Evolutionary conservation across 2,329 filamentous ascomycete species (phyloP).

Genomic region (Nannizziopsis barbatae): DNA sequence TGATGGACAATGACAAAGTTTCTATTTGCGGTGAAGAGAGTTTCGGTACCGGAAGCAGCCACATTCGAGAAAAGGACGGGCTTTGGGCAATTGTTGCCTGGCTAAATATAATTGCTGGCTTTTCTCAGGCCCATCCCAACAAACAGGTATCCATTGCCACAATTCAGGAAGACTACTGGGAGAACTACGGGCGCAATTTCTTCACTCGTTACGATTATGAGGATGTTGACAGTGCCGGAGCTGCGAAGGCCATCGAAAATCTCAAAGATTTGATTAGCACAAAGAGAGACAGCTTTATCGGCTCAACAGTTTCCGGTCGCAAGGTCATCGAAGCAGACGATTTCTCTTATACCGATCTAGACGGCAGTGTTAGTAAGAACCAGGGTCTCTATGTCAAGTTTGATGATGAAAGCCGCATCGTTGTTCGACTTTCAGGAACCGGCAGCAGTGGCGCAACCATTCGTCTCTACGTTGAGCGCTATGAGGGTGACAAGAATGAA

Average conservation of each 20-base stretch:
- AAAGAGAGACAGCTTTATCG: constrained; percentile 62
- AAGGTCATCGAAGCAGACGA: constrained; percentile 85
- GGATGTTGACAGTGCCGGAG: constrained; percentile 80
- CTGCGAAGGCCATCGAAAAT: constrained; percentile 76
- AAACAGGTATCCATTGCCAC: constrained; percentile 84
- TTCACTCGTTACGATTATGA: constrained; percentile 99
- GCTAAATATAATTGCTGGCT: constrained; percentile 95
- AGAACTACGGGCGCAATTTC: constrained; percentile 89
- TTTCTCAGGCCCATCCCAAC: constrained; percentile 68
- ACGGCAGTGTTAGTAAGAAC: constrained; percentile 88
- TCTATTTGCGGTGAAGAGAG: constrained; percentile 98
- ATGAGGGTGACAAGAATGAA: constrained; percentile 67
- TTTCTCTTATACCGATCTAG: constrained; percentile 98
- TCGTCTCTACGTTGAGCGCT: constrained; percentile 92
- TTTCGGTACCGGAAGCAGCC: constrained; percentile 95
- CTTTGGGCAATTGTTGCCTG: constrained; percentile 95
- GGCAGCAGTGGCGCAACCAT: constrained; percentile 94
- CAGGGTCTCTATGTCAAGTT: constrained; percentile 94
- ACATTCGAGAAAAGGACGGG: constrained; percentile 98
- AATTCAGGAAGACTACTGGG: constrained; percentile 97
- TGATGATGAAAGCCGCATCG: constrained; percentile 85
- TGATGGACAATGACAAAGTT: constrained; percentile 89
- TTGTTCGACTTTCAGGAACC: constrained; percentile 88
- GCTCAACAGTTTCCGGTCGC: constrained; percentile 67
- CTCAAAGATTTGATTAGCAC: constrained; percentile 65